phyloP scores from a whole-genome alignment of 2,329 filamentous ascomycete genomes.

The Thyridium curvatum region DNA sequence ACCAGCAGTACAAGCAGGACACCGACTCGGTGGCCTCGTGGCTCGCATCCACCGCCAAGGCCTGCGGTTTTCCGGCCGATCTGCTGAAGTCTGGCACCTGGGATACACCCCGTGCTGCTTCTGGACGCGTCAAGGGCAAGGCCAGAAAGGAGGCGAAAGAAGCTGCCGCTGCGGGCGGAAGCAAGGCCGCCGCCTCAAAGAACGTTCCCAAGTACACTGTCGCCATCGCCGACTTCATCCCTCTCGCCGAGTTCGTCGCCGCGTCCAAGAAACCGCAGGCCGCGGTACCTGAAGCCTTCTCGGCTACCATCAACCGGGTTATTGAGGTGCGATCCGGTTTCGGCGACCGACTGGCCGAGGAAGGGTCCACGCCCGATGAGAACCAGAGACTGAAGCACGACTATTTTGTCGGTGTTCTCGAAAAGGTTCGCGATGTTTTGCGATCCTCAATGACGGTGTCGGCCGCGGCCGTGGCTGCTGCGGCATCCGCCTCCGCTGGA shows the following conservation, averaged over 20 bases:
- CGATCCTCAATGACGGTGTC: conserved; percentile 9
- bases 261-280: conserved; percentile 13
- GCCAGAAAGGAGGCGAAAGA: conserved; percentile 15
- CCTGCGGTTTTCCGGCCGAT: conserved; percentile 20
- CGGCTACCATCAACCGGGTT: conserved; percentile 24
- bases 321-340: conserved; percentile 27
- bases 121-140: conserved; percentile 18
- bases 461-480: not conserved
- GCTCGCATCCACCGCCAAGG: conserved; percentile 32
- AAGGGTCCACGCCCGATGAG: conserved; percentile 7
- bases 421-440: conserved; percentile 24
- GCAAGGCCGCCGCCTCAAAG: not conserved
- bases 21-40: conserved; percentile 30
- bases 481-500: too few species aligned
- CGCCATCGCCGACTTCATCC: conserved; percentile 27
- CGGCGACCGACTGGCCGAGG: conserved; percentile 9
- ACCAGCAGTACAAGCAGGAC: conserved; percentile 33
- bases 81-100: conserved; percentile 6
- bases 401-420: conserved; percentile 26
- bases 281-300: conserved; percentile 20
- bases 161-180: not conserved
- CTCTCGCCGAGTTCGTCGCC: conserved; percentile 28
- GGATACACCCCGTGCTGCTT: not conserved
- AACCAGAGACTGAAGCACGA: conserved; percentile 19
- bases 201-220: conserved; percentile 22